phyloP scores from a whole-genome alignment of 306 rosid species.

The Dicorynia guianensis region DNA sequence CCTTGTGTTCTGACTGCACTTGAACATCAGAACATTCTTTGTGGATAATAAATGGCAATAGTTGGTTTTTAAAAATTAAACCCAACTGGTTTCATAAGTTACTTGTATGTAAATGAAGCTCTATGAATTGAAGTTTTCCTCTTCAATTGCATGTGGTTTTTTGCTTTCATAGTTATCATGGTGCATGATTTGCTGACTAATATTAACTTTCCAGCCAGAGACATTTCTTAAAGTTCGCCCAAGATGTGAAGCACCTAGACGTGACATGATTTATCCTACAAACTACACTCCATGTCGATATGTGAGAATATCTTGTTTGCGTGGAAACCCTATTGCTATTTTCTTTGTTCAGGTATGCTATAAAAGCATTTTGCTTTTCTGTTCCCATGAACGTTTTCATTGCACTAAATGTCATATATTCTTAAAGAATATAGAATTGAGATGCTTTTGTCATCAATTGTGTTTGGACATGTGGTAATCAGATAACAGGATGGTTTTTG shows the following conservation, averaged over 20 bases:
- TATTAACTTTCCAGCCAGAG: conserved; percentile 77
- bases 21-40: neutral
- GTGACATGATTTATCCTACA: conserved; percentile 84
- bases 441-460: conserved; percentile 9
- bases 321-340: conserved; percentile 95
- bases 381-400: no score
- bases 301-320: conserved; percentile 88
- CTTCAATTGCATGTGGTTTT: conserved; percentile 22
- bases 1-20: neutral
- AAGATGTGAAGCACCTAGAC: conserved; percentile 95
- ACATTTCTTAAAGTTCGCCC: conserved; percentile 90
- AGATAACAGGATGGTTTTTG: conserved; percentile 8
- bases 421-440: neutral
- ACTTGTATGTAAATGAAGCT: conserved; percentile 20
- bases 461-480: conserved; percentile 6
- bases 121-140: conserved; percentile 19
- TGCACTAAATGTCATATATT: no score
- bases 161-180: neutral
- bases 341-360: conserved; percentile 83
- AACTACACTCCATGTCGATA: conserved; percentile 94
- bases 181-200: conserved; percentile 20
- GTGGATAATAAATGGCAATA: neutral
- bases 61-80: neutral
- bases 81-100: conserved; percentile 18
- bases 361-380: conserved; percentile 24